These are phyloP conservation scores for Cystobasidium ongulense DNA, from an alignment of 768 basidiomycete species.

Conservation along the genomic window DNA sequence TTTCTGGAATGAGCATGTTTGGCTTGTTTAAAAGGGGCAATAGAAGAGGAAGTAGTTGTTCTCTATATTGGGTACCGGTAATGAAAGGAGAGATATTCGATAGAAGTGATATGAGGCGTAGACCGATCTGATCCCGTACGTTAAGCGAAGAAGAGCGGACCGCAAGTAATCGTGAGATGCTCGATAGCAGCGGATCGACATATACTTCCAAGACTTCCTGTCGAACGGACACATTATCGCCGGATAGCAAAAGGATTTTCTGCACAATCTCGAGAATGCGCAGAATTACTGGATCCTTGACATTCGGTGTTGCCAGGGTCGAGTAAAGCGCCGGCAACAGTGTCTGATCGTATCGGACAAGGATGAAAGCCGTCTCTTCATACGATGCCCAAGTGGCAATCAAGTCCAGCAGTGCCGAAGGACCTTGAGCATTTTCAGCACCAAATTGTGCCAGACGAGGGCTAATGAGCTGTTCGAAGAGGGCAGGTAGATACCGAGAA, in stretches of 20 bases:
- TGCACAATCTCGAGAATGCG: slow-evolving; percentile 80
- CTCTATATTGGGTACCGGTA: slow-evolving; percentile 61
- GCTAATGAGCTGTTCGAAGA: slow-evolving; percentile 66
- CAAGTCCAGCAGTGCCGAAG: slow-evolving; percentile 77
- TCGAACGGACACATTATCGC: slow-evolving; percentile 48
- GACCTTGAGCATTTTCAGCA: slow-evolving; percentile 80
- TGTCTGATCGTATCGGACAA: slow-evolving; percentile 61
- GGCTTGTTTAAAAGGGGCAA: slow-evolving; percentile 71
- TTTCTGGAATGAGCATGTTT: slow-evolving; percentile 67
- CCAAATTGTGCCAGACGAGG: slow-evolving; percentile 70
- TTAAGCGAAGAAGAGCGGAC: slow-evolving; percentile 49
- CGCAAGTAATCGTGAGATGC: slow-evolving; percentile 63
- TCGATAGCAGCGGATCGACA: slow-evolving; percentile 61
- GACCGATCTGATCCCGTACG: slow-evolving; percentile 52
- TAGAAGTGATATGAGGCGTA: slow-evolving; percentile 73
- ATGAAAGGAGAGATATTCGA: slow-evolving; percentile 70
- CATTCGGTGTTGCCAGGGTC: slow-evolving; percentile 70
- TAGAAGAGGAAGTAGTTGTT: slow-evolving; percentile 63
- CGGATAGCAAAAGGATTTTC: slow-evolving; percentile 52
- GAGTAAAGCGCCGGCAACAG: slow-evolving; percentile 70
- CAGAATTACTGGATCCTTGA: slow-evolving; percentile 73
- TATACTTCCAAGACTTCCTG: slow-evolving; percentile 60
- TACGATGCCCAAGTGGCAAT: slow-evolving; percentile 67
- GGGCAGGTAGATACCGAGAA: slow-evolving; percentile 57
- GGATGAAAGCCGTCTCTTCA: slow-evolving; percentile 54